A percentile compares a stretch with the other conserved stretches of the same genome.
Evolutionary conservation across 164 flowering plant species (phyloP).

Genomic region (Vitis rotundifolia): DNA sequence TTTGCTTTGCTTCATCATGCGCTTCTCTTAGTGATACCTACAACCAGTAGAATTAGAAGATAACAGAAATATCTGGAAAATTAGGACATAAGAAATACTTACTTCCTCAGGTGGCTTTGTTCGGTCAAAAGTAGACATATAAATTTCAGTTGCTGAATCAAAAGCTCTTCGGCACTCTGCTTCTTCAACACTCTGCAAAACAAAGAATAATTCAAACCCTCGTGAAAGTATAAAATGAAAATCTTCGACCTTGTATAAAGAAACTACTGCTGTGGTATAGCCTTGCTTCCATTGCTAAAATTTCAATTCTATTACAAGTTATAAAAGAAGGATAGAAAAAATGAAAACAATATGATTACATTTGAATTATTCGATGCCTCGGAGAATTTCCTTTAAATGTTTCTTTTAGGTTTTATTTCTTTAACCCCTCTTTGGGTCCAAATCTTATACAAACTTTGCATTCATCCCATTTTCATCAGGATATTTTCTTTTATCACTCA

Average conservation of each 20-base stretch:
- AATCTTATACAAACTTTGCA: no score
- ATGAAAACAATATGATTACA: background rate
- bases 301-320: background rate
- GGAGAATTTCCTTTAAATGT: no score
- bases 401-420: no score
- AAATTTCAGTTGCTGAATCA: slow-evolving; percentile 77
- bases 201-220: background rate
- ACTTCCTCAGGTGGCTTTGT: slow-evolving; percentile 96
- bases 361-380: background rate
- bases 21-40: slow-evolving; percentile 86
- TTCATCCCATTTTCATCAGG: no score
- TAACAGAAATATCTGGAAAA: slow-evolving; percentile 1
- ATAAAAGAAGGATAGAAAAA: background rate
- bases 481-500: no score
- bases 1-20: slow-evolving; percentile 86
- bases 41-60: slow-evolving; percentile 22
- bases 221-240: background rate
- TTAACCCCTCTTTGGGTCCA: no score
- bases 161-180: slow-evolving; percentile 91
- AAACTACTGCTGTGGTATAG: background rate
- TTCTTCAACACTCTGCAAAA: slow-evolving; percentile 95
- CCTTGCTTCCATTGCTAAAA: background rate
- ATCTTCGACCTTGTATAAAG: background rate
- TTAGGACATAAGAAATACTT: slow-evolving; percentile 25
- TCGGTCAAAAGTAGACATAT: slow-evolving; percentile 88